Conservation (phyloP, 106 monocot genomes). For the Alisma plantagoaquatica region DNA sequence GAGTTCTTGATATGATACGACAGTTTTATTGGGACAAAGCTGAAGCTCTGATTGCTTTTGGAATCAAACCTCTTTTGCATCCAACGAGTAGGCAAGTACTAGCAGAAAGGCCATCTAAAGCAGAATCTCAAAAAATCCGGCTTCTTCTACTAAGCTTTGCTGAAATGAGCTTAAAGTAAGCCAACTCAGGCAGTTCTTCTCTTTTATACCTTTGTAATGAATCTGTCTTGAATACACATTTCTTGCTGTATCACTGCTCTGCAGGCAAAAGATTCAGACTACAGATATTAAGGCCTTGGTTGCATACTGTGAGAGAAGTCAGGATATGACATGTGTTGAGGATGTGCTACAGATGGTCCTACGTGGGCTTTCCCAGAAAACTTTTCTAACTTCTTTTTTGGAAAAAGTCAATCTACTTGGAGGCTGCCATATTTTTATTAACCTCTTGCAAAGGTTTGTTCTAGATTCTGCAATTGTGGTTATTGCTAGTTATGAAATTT, state of each 20-base stretch:
- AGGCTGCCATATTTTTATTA: constrained; percentile 69
- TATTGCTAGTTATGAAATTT: no score
- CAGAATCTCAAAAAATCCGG: constrained; percentile 85
- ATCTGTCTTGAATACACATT: not conserved
- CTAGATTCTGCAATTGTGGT: not conserved
- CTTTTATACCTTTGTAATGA: not conserved
- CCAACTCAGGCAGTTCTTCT: not conserved
- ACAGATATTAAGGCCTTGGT: constrained; percentile 66
- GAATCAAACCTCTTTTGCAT: constrained; percentile 53
- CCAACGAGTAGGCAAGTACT: constrained; percentile 47
- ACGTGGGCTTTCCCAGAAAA: constrained; percentile 66
- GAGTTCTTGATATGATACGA: constrained; percentile 66
- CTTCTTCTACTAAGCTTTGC: constrained; percentile 89
- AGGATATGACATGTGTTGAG: constrained; percentile 92
- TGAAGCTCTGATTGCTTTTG: constrained; percentile 29
- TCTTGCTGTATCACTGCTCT: constrained; percentile 2
- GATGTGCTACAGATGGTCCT: constrained; percentile 95
- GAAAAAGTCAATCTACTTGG: constrained; percentile 88
- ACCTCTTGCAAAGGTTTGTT: constrained; percentile 85
- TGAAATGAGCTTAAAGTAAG: constrained; percentile 85
- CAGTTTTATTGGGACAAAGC: constrained; percentile 90
- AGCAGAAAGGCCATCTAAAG: constrained; percentile 48
- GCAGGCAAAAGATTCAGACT: constrained; percentile 62
- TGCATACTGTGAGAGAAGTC: constrained; percentile 78
- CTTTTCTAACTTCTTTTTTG: constrained; percentile 53